phyloP scores from a whole-genome alignment of 139 green algal genomes.

The Closterium sp. region DNA sequence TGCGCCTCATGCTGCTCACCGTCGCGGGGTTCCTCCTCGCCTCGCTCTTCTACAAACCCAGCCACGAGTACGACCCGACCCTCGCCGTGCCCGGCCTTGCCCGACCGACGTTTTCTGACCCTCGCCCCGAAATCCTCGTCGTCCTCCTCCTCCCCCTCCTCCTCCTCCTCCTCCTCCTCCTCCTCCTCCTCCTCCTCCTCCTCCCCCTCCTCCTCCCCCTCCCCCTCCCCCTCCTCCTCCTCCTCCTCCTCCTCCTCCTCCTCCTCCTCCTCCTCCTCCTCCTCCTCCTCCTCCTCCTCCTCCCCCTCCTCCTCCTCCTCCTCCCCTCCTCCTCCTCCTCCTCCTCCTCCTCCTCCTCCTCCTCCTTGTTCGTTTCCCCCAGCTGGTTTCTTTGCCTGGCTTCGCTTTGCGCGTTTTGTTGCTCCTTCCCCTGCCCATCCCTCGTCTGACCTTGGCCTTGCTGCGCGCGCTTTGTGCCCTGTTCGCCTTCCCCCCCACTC shows the following conservation, averaged over 20 bases:
- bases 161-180: not conserved
- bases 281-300: not conserved
- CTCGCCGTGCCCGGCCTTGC: not conserved
- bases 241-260: not conserved
- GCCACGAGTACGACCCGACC: not conserved
- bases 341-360: not conserved
- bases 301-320: not conserved
- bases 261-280: not conserved
- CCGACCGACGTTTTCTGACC: too few species aligned
- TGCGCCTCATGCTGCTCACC: conserved; percentile 30
- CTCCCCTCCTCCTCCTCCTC: not conserved
- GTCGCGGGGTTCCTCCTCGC: conserved; percentile 14
- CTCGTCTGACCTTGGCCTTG: too few species aligned
- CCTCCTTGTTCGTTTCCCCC: not conserved
- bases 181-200: not conserved
- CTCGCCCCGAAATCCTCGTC: not conserved
- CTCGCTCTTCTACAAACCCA: conserved; percentile 37
- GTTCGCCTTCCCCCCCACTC: not conserved
- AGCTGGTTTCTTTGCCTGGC: not conserved
- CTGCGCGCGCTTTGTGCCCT: not conserved
- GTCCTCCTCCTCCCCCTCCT: not conserved
- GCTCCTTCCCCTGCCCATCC: not conserved
- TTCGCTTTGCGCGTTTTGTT: not conserved
- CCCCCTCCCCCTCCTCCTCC: not conserved
- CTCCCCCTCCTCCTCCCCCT: not conserved